Conservation (phyloP, 2,329 filamentous ascomycete species). For the Diplocarpon mali region DNA sequence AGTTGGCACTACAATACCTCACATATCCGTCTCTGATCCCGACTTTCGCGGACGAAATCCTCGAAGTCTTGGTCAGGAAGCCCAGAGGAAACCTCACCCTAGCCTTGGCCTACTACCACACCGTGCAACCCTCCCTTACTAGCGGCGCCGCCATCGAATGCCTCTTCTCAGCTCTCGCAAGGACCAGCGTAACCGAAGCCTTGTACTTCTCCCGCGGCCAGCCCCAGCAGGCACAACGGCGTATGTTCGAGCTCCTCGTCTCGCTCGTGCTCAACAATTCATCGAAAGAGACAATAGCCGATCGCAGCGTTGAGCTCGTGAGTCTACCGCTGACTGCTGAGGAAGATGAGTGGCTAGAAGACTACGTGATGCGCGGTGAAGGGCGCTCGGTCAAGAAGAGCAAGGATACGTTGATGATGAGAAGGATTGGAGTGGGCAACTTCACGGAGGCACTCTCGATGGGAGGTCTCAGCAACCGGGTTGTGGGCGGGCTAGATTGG, state of each 20-base stretch:
- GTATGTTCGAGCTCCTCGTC: constrained; percentile 58
- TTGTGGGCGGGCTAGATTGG: constrained; percentile 25
- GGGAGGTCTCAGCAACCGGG: constrained; percentile 26
- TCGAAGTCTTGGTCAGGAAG: constrained; percentile 54
- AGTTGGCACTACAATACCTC: constrained; percentile 63
- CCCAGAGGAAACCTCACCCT: constrained; percentile 50
- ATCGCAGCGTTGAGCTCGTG: constrained; percentile 56
- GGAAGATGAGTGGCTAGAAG: constrained; percentile 67
- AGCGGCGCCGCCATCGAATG: constrained; percentile 49
- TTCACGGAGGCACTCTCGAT: constrained; percentile 37
- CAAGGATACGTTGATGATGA: constrained; percentile 64
- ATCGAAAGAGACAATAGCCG: constrained; percentile 33
- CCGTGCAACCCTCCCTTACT: constrained; percentile 62
- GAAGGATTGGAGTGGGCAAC: constrained; percentile 57
- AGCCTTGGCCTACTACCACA: constrained; percentile 68
- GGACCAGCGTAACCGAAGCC: constrained; percentile 58
- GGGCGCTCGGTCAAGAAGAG: constrained; percentile 54
- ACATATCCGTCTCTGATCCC: constrained; percentile 69
- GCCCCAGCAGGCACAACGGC: constrained; percentile 47
- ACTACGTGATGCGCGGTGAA: constrained; percentile 52
- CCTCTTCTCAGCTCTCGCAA: constrained; percentile 58
- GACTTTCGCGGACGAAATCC: constrained; percentile 75
- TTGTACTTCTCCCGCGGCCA: constrained; percentile 62
- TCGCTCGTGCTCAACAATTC: constrained; percentile 39
- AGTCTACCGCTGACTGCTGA: constrained; percentile 58